Percentiles rank a stretch among this genome's conserved stretches.
These are phyloP conservation scores for Physaria fendleri DNA, from an alignment of 345 rosid genomes.

Conservation along the genomic window DNA sequence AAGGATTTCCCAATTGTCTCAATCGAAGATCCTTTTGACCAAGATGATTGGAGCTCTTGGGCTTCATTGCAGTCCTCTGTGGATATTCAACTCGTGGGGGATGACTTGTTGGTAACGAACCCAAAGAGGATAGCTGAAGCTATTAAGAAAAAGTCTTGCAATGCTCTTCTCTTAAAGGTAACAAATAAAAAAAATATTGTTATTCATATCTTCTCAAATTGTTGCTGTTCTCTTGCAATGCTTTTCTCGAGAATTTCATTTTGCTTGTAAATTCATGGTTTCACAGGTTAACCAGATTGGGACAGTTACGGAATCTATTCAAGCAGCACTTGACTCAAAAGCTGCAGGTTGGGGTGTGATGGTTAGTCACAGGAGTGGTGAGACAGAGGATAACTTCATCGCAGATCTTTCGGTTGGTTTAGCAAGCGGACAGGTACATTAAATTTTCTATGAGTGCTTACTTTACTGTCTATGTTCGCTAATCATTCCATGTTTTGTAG, in stretches of 20 bases:
- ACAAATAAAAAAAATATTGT: background rate
- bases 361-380: constrained; percentile 98
- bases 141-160: constrained; percentile 85
- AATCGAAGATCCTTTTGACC: constrained; percentile 99
- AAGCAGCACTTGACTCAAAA: constrained; percentile 92
- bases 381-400: constrained; percentile 94
- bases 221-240: no score
- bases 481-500: constrained; percentile 34
- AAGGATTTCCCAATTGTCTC: constrained; percentile 90
- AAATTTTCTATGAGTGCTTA: background rate
- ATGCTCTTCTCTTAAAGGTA: constrained; percentile 83
- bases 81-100: constrained; percentile 87
- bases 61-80: constrained; percentile 78
- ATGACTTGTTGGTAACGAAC: constrained; percentile 94
- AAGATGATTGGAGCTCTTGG: constrained; percentile 99
- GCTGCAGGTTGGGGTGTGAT: constrained; percentile 99
- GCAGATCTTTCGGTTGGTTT: constrained; percentile 96
- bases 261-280: no score
- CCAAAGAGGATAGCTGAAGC: constrained; percentile 94
- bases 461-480: background rate
- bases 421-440: constrained; percentile 89
- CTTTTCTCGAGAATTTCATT: no score
- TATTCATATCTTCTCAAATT: background rate
- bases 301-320: constrained; percentile 87
- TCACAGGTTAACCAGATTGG: constrained; percentile 97